Percentiles rank a stretch among this genome's conserved stretches.
Conservation (phyloP, 768 basidiomycete genomes). For the Dentipellis sp. region DNA sequence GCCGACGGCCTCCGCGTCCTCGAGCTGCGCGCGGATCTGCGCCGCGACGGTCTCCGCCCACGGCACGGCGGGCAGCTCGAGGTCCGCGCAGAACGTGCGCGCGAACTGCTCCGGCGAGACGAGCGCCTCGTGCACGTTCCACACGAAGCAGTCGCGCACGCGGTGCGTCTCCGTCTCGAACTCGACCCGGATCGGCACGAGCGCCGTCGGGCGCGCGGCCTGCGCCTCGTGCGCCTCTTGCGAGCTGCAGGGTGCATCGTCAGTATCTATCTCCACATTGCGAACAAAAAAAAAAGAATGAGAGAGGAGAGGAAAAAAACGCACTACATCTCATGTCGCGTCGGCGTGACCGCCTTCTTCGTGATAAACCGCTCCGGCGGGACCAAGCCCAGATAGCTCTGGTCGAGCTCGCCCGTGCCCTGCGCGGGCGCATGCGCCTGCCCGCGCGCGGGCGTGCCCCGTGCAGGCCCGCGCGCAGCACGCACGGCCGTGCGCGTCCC, state of each 20-base stretch:
- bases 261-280: not conserved
- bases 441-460: conserved; percentile 31
- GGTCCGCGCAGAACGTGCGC: conserved; percentile 76
- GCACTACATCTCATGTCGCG: conserved; percentile 69
- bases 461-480: conserved; percentile 13
- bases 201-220: conserved; percentile 41
- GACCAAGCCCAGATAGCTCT: conserved; percentile 83
- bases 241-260: conserved; percentile 32
- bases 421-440: conserved; percentile 22
- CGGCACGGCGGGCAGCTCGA: conserved; percentile 58
- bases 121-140: conserved; percentile 87
- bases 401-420: conserved; percentile 46
- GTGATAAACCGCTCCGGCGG: conserved; percentile 76
- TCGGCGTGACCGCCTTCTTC: conserved; percentile 43
- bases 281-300: conserved; percentile 1
- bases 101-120: conserved; percentile 85
- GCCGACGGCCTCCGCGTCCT: conserved; percentile 80
- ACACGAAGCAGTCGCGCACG: conserved; percentile 91
- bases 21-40: conserved; percentile 85
- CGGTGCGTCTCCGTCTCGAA: conserved; percentile 88
- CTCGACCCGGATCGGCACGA: conserved; percentile 92
- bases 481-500: conserved; percentile 47
- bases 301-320: conserved; percentile 27
- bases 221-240: conserved; percentile 56
- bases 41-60: conserved; percentile 77